Base-by-base conservation (phyloP, 2,329 filamentous ascomycete genomes). In the Aspergillus novofumigatus region DNA sequence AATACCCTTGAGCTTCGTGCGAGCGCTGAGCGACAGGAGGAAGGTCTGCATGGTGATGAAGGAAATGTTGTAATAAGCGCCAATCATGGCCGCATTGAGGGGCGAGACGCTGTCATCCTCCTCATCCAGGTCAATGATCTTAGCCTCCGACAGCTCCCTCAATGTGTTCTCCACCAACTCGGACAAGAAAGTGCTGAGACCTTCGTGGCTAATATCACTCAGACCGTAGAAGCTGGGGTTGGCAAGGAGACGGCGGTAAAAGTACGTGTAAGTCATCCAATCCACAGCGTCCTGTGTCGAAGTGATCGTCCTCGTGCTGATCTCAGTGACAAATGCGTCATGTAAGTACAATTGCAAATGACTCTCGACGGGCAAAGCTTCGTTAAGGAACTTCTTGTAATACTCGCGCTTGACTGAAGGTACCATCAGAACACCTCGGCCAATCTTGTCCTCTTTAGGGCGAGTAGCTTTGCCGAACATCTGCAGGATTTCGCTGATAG, bases 41-140 rank as follows among this genome's bases (percentile, higher is more conserved):
- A 99, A 93, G 0, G 94, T 99, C 77, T 99, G 93, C 92, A 99
- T 99, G 2, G 94, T 99, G 73, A 96, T 90, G 78, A 97, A 97
- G 5, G 93, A 97, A 69, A 99, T 96, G 76, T 97, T 97, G 83
- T 99, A 99, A 81, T 99, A 97, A 1, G 94, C 92, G 9, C 91
- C 92, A 69, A 99, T 97, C 90, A 97, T 97, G 64, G 94, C 94
- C 2, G 93, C 90, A 73, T 99, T 97, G 67, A 96, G 85, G 14
- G 94, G 92, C 20, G 89, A 84, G 48, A 97, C 88, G 1, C 87
- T 87, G 67, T 96, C 93, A 70, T 97, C 93, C 51, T 95, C 92
- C 69, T 96, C 92, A 63, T 97, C 93, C 51, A 96, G 84, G 66
- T 97, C 92, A 64, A 99, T 92, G 62, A 99, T 93, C 81, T 95